A percentile compares a stretch with the other conserved stretches of the same genome.
Conservation (phyloP, 306 rosid genomes). For the Bauhinia variegata region DNA sequence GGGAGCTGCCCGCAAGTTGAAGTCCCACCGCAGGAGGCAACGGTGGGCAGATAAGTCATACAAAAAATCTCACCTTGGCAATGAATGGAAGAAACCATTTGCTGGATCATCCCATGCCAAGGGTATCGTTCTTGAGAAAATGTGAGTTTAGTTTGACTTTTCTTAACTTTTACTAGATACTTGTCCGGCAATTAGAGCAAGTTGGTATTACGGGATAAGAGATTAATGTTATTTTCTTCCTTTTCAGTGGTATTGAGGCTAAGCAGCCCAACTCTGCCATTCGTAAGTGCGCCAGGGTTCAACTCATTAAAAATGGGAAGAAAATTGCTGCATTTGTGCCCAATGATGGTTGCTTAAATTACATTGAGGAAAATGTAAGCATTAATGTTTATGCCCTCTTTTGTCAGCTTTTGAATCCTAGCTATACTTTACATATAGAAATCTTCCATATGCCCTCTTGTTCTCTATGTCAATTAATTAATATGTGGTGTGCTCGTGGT, state of each 20-base stretch:
- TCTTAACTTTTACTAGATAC: not conserved
- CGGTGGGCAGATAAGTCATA: slow-evolving; percentile 82
- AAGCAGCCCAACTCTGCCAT: slow-evolving; percentile 93
- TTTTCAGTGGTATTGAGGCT: slow-evolving; percentile 79
- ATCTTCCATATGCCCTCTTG: no score
- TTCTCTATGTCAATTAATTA: not conserved
- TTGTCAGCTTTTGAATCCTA: not conserved
- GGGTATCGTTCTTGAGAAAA: slow-evolving; percentile 85
- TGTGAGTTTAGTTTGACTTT: slow-evolving; percentile 44
- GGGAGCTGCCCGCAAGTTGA: slow-evolving; percentile 90
- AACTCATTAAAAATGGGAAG: slow-evolving; percentile 79
- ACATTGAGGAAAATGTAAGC: slow-evolving; percentile 75
- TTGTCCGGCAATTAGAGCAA: not conserved
- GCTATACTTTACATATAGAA: no score
- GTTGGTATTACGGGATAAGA: not conserved
- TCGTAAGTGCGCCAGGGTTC: slow-evolving; percentile 87
- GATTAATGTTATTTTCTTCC: not conserved
- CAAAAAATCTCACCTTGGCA: slow-evolving; percentile 83
- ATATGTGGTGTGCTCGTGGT: slow-evolving; percentile 1
- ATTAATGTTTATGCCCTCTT: not conserved
- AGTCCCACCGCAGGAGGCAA: slow-evolving; percentile 72
- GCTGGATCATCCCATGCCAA: slow-evolving; percentile 90
- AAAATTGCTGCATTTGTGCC: slow-evolving; percentile 91
- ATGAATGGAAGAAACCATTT: slow-evolving; percentile 89
- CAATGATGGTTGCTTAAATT: slow-evolving; percentile 81